Evolutionary conservation across 345 rosid species (phyloP), one percentile per base, ranked within the genome.

Genomic region (Eucalyptus guilfoylei): DNA sequence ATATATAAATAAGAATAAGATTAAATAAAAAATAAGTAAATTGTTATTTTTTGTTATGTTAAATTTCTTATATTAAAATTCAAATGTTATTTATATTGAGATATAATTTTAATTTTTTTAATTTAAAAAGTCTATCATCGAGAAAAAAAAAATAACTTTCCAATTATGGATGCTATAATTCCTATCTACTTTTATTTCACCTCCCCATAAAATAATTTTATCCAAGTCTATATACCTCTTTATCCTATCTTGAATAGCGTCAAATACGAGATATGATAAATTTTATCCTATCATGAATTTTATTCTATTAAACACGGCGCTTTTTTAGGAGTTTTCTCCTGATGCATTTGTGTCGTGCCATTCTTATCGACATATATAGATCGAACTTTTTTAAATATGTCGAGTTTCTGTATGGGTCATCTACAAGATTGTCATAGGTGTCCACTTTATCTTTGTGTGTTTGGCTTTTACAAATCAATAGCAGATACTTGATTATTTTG

Each of bases 191-290:
- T 49, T 49, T 49, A 49, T 15, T 17, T 0, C 19, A 0, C 3
- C 0, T 15, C 52, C 0, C 2, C 0, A 2, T 5, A 0, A 1
- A 0, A 49, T 49, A 49, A 49, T 49, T 49, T 49, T 49, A 49
- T 49, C 0, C 6, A n/a, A 49, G 7, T 49, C 0, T 49, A 49
- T 49, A 49, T 14, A 17, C 0, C 16, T 0, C 1, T 49, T 5
- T 49, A 49, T 14, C 16, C 0, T 49, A 0, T 49, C 17, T 14
- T 14, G 7, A 49, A 15, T 14, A 49, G 1, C 7, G 14, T 14
- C 7, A 49, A 14, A 49, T 2, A 49, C 1, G 14, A 0, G 3
- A 0, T 49, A 49, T 1, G 7, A 49, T 14, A 14, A 14, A 49
- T 49, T 49, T 49, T 49, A 49, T 14, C 17, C 2, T 14, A 49